Evolutionary conservation across 805 yeast genomes (phyloP), one percentile per base, ranked within the genome.

Genomic region (Yamadazyma kitorensis): DNA sequence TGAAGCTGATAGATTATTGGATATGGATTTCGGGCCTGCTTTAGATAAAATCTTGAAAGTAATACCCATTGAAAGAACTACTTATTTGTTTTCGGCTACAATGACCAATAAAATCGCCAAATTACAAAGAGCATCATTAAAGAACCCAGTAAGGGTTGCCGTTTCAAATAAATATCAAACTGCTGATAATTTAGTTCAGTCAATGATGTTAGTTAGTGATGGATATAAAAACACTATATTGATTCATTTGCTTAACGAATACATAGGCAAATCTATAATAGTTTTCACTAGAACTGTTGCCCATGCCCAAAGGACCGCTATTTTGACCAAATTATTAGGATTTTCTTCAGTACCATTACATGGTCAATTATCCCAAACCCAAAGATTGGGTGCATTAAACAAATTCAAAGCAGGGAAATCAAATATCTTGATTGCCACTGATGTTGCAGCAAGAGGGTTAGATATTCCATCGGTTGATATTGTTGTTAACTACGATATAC

Each of bases 11-110:
- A 74, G 98, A 55, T 73, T 91, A 47, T 69, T 91, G 51, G 98
- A 93, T 65, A 78, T 91, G 85, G 98, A 91, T 57, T 91, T 91
- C 52, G 97, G 96, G 10, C 96, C 96, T 24, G 95, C 89, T 11
- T 68, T 91, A 44, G 96, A 87, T 53, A 83, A 83, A 55, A 85
- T 91, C 43, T 68, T 91, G 36, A 82, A 80, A 44, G 76, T 86
- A 31, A 83, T 91, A 25, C 98, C 98, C 6, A 72, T 76, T 24
- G 82, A 86, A 42, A 74, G 93, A 59, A 86, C 88, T 4, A 84
- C 93, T 0, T 87, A 82, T 50, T 63, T 91, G 36, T 91, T 89
- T 54, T 86, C 96, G 19, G 98, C 98, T n/a, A 91, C 98, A 0
- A 86, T 94, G 81, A 91, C 98, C 2, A 84, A 86, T 28, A 93